Percentiles rank a stretch among this genome's conserved stretches.
phyloP scores from a whole-genome alignment of 768 basidiomycete genomes.

The Leucosporidium yakuticum region DNA sequence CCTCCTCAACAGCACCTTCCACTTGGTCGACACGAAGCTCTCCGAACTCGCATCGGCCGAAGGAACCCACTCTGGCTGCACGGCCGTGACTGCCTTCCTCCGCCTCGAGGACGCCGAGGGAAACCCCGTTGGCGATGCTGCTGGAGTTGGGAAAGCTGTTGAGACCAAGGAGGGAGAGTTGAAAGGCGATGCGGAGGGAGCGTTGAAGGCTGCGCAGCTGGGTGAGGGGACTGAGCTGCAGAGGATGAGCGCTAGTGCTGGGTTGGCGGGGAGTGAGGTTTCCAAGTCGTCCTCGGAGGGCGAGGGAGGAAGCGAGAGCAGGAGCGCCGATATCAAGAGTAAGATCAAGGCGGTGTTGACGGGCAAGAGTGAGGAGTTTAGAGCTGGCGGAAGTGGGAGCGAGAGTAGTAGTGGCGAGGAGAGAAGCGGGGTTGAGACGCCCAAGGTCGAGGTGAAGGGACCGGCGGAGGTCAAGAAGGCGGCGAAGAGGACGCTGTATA shows the following conservation, averaged over 20 bases:
- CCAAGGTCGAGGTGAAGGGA: conserved; percentile 10
- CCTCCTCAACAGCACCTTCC: conserved; percentile 86
- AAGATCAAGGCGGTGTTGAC: conserved; percentile 29
- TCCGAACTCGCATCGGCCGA: conserved; percentile 60
- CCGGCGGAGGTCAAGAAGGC: conserved; percentile 30
- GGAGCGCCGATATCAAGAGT: neutral
- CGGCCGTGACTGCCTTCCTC: conserved; percentile 90
- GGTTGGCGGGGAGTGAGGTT: neutral
- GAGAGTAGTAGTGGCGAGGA: neutral
- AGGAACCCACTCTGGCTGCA: conserved; percentile 84
- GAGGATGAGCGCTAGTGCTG: conserved; percentile 7
- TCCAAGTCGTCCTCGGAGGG: neutral
- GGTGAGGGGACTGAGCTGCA: conserved; percentile 7
- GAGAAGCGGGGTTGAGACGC: conserved; percentile 1
- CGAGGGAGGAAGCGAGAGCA: neutral
- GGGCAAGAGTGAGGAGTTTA: neutral
- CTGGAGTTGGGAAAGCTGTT: conserved; percentile 9
- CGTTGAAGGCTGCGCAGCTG: conserved; percentile 11
- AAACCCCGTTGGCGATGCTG: conserved; percentile 22
- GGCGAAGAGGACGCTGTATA: conserved; percentile 62
- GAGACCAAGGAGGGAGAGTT: neutral
- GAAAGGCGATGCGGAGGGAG: conserved; percentile 5
- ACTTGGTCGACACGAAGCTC: conserved; percentile 76
- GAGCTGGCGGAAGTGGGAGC: neutral
- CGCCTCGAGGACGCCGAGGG: conserved; percentile 79